Conservation (phyloP, 108 stramenopile genomes). For the Cafeteria roenbergensis region DNA sequence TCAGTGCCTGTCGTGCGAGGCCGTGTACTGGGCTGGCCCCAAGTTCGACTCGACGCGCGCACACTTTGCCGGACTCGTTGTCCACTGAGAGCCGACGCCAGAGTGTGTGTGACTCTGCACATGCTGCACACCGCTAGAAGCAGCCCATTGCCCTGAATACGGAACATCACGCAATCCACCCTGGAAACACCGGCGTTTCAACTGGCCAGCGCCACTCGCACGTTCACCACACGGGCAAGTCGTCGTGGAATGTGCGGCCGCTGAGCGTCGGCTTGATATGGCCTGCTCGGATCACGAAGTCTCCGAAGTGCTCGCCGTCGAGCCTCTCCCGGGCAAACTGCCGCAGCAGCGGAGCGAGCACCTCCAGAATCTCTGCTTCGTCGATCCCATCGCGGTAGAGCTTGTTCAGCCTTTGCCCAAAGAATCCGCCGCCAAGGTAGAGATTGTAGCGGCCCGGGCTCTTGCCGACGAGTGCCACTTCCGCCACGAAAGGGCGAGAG, state of each 20-base stretch:
- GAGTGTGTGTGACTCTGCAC: no score
- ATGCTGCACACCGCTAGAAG: no score
- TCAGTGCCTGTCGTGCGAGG: neutral
- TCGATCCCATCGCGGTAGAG: neutral
- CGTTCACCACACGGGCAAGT: no score
- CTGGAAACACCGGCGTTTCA: no score
- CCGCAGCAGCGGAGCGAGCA: neutral
- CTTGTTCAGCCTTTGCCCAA: slow-evolving; percentile 64
- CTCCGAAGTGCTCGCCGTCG: slow-evolving; percentile 12
- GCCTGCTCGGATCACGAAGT: slow-evolving; percentile 4
- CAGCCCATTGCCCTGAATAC: no score
- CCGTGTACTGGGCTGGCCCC: slow-evolving; percentile 5
- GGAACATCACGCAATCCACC: no score
- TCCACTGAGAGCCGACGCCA: no score
- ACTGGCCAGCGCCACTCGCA: no score
- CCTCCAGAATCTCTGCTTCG: slow-evolving; percentile 13
- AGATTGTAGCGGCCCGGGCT: slow-evolving; percentile 80
- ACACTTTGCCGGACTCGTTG: no score
- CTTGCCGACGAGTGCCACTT: slow-evolving; percentile 90
- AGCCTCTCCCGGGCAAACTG: neutral
- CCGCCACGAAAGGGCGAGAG: slow-evolving; percentile 95
- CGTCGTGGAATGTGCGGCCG: slow-evolving; percentile 10
- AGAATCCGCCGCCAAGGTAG: slow-evolving; percentile 86
- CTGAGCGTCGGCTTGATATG: neutral
- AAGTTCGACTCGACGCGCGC: neutral